Evolutionary conservation across 768 basidiomycete genomes (phyloP).

Genomic region (Mycena vitilis): DNA sequence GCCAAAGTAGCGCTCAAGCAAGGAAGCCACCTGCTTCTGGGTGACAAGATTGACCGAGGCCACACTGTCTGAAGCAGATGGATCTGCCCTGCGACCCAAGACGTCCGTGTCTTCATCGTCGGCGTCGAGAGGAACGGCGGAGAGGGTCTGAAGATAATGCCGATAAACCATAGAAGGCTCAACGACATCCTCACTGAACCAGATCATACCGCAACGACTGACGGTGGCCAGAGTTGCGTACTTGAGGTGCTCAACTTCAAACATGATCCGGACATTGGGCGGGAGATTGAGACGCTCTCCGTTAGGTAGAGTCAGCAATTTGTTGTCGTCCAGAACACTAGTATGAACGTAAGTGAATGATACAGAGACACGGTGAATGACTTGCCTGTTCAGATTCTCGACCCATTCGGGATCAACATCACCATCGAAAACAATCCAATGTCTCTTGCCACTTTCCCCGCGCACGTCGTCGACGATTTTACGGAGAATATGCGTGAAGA

Average conservation of each 20-base stretch:
- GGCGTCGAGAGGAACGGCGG: constrained; percentile 81
- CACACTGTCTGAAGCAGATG: constrained; percentile 57
- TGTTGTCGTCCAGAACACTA: constrained; percentile 99
- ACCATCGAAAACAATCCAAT: constrained; percentile 99
- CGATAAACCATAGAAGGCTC: constrained; percentile 92
- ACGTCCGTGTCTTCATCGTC: constrained; percentile 88
- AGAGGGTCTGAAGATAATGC: constrained; percentile 85
- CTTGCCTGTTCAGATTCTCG: constrained; percentile 97
- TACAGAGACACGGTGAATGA: constrained; percentile 30
- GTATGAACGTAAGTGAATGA: constrained; percentile 28
- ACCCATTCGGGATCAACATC: constrained; percentile 99
- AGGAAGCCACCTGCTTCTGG: constrained; percentile 78
- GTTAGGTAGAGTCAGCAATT: constrained; percentile 94
- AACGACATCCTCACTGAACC: constrained; percentile 98
- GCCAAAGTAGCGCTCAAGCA: constrained; percentile 86
- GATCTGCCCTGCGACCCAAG: constrained; percentile 70
- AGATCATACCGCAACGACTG: constrained; percentile 99
- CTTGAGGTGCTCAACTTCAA: constrained; percentile 97
- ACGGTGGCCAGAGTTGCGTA: constrained; percentile 98
- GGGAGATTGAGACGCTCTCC: constrained; percentile 98
- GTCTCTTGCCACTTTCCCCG: constrained; percentile 94
- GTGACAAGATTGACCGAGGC: constrained; percentile 74
- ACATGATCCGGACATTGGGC: constrained; percentile 98
- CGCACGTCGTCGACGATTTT: constrained; percentile 99
- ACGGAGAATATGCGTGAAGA: constrained; percentile 97